Percentiles rank a stretch among this genome's conserved stretches.
phyloP scores from a whole-genome alignment of 2,329 filamentous ascomycete species.

The Trichoderma lentiforme region DNA sequence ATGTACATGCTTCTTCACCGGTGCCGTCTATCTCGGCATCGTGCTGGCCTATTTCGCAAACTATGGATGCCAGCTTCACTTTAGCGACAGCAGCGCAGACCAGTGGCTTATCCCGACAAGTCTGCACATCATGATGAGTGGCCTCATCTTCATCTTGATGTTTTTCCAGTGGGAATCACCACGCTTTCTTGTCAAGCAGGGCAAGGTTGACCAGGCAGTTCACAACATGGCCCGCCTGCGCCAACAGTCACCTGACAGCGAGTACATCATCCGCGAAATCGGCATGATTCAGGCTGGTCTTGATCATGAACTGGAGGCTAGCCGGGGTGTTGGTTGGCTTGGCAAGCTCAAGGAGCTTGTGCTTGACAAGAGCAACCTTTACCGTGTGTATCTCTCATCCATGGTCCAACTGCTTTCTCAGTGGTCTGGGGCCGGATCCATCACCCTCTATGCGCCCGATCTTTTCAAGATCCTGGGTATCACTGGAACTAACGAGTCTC shows the following conservation, averaged over 20 bases:
- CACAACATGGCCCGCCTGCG: constrained; percentile 56
- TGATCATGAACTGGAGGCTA: constrained; percentile 69
- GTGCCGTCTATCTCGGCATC: constrained; percentile 69
- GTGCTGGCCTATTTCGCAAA: constrained; percentile 77
- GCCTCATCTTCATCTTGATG: constrained; percentile 66
- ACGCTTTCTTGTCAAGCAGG: constrained; percentile 65
- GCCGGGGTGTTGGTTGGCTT: constrained; percentile 59
- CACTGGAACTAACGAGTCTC: constrained; percentile 62
- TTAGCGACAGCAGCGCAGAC: constrained; percentile 44
- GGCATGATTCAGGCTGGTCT: constrained; percentile 62
- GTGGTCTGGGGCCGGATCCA: constrained; percentile 69
- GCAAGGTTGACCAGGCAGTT: constrained; percentile 57
- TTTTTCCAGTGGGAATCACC: constrained; percentile 69
- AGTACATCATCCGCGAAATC: constrained; percentile 61
- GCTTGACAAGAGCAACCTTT: constrained; percentile 64
- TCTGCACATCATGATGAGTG: constrained; percentile 74
- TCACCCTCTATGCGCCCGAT: constrained; percentile 73
- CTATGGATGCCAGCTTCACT: constrained; percentile 54
- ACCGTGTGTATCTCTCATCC: constrained; percentile 66
- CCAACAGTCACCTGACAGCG: constrained; percentile 55
- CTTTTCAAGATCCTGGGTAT: constrained; percentile 71
- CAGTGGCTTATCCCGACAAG: constrained; percentile 67
- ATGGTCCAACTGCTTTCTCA: constrained; percentile 70
- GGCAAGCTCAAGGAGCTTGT: constrained; percentile 69
- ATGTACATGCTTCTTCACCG: constrained; percentile 58